phyloP scores from a whole-genome alignment of 768 basidiomycete species.

The Mycena olivaceomarginata region DNA sequence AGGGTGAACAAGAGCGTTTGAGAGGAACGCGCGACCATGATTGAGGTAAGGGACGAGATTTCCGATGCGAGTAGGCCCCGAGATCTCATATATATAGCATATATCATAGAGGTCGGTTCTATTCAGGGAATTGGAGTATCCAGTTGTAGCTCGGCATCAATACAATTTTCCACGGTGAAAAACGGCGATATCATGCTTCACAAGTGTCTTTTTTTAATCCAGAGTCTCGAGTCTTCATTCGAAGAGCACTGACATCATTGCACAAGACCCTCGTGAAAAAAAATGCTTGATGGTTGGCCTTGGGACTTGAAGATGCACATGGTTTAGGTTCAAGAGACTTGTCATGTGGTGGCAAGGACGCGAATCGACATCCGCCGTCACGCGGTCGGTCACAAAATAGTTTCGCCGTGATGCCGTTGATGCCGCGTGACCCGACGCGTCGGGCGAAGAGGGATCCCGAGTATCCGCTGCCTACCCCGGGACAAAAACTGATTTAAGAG shows the following conservation, averaged over 20 bases:
- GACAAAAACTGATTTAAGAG: too few species aligned
- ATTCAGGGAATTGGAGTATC: constrained; percentile 2
- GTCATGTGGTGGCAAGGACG: constrained; percentile 13
- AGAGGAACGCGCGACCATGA: constrained; percentile 30
- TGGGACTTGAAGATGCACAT: constrained; percentile 37
- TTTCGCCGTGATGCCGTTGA: background rate
- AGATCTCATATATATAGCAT: constrained; percentile 13
- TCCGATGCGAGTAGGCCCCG: constrained; percentile 18
- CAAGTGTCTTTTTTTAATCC: constrained; percentile 21
- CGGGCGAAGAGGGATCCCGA: background rate
- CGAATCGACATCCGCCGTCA: background rate
- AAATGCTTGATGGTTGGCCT: background rate
- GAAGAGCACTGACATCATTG: constrained; percentile 29
- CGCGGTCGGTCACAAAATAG: constrained; percentile 3
- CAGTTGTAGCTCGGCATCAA: too few species aligned
- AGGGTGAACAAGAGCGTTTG: constrained; percentile 31
- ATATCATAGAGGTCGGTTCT: constrained; percentile 10
- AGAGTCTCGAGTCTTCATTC: constrained; percentile 29
- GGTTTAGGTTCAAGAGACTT: constrained; percentile 36
- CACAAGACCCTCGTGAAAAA: constrained; percentile 22
- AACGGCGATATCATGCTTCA: too few species aligned
- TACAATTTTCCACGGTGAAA: too few species aligned
- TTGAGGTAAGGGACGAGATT: constrained; percentile 15
- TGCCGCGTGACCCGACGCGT: constrained; percentile 12
- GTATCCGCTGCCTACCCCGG: too few species aligned